Percentiles rank a stretch among this genome's conserved stretches.
Conservation (phyloP, 108 stramenopile species). For the Chaetoceros tenuissimus region DNA sequence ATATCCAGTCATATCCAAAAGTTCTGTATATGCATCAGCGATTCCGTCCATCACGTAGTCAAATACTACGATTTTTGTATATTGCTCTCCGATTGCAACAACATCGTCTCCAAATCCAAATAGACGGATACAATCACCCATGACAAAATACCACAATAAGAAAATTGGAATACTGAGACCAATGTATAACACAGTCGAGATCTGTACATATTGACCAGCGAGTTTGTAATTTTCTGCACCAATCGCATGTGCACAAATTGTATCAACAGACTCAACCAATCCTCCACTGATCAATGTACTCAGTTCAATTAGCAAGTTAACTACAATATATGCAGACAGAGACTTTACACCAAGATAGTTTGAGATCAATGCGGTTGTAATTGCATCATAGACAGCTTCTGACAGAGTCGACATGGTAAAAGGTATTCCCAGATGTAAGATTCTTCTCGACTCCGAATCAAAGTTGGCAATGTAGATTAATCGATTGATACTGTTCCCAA, state of each 20-base stretch:
- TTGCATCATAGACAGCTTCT: constrained; percentile 5
- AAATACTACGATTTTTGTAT: constrained; percentile 9
- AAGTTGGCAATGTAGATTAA: not conserved
- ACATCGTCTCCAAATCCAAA: constrained; percentile 38
- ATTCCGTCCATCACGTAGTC: constrained; percentile 23
- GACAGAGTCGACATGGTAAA: constrained; percentile 9
- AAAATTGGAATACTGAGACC: constrained; percentile 20
- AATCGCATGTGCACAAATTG: constrained; percentile 42
- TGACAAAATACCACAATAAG: constrained; percentile 29
- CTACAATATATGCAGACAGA: not conserved
- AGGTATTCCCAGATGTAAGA: not conserved
- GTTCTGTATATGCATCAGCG: constrained; percentile 18
- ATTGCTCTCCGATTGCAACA: constrained; percentile 26
- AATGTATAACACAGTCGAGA: constrained; percentile 28
- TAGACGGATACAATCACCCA: constrained; percentile 24
- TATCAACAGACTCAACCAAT: constrained; percentile 16
- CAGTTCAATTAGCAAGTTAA: constrained; percentile 14
- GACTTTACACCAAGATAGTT: not conserved
- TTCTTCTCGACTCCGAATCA: not conserved
- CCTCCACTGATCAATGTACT: constrained; percentile 16
- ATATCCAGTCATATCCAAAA: constrained; percentile 41
- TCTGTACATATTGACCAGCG: constrained; percentile 55
- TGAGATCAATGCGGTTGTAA: not conserved
- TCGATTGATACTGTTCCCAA: too few species aligned
- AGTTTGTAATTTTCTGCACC: constrained; percentile 47